Conservation (phyloP, 495 filamentous ascomycete species). For the Darksidea phi region DNA sequence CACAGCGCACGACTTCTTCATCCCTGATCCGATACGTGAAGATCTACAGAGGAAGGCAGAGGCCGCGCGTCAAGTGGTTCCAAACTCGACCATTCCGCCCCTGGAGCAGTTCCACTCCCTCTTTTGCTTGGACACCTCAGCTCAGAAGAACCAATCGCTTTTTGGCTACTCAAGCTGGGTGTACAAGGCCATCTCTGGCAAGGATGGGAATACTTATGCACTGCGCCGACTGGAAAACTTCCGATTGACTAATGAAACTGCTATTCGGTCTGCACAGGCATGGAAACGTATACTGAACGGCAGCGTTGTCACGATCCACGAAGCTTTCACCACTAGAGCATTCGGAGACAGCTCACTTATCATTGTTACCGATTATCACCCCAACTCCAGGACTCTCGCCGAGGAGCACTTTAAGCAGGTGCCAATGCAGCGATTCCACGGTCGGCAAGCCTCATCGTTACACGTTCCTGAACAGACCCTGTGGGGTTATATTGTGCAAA, state of each 20-base stretch:
- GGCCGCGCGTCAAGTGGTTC: constrained; percentile 77
- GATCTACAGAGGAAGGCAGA: constrained; percentile 86
- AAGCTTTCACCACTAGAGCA: constrained; percentile 87
- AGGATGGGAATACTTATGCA: constrained; percentile 80
- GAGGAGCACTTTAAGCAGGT: constrained; percentile 70
- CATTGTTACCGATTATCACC: constrained; percentile 91
- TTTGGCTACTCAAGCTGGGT: constrained; percentile 90
- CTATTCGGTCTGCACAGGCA: constrained; percentile 79
- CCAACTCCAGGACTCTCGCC: constrained; percentile 81
- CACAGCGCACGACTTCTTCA: constrained; percentile 83
- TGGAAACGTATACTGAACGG: constrained; percentile 86
- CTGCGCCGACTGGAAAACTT: constrained; percentile 85
- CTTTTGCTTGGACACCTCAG: constrained; percentile 80
- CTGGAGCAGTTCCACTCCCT: constrained; percentile 89
- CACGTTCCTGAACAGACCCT: constrained; percentile 73
- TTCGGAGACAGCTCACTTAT: constrained; percentile 95
- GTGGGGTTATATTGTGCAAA: constrained; percentile 91
- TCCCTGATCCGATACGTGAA: constrained; percentile 78
- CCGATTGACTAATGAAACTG: constrained; percentile 81
- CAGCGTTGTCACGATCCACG: constrained; percentile 81
- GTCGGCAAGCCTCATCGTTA: constrained; percentile 44
- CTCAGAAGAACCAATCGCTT: constrained; percentile 68
- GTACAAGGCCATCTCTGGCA: constrained; percentile 89
- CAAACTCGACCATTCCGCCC: constrained; percentile 71
- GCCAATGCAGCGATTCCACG: constrained; percentile 52